Evolutionary conservation across 148 eudicot genomes (phyloP).

Genomic region (Fagopyrum esculentum): DNA sequence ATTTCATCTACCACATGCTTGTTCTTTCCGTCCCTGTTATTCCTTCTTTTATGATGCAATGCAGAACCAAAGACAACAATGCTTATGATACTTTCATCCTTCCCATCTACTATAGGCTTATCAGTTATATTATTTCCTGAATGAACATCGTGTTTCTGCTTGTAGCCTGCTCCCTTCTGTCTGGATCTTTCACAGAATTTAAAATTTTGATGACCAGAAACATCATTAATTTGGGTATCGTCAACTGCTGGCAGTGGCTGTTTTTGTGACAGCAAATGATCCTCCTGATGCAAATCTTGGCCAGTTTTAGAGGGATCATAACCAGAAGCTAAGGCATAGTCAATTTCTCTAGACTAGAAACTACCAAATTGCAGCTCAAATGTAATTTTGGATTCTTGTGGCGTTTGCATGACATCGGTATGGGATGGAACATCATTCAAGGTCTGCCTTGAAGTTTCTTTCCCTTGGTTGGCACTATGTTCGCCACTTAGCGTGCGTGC

Average conservation of each 20-base stretch:
- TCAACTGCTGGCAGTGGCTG: slow-evolving; percentile 16
- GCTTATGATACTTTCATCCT: slow-evolving; percentile 10
- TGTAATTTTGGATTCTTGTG: slow-evolving; percentile 27
- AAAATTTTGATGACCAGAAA: slow-evolving; percentile 22
- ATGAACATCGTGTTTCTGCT: slow-evolving; percentile 41
- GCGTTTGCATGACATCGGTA: slow-evolving; percentile 26
- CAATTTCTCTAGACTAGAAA: slow-evolving; percentile 17
- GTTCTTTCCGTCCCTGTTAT: slow-evolving; percentile 42
- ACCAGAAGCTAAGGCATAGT: neutral
- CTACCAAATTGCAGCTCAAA: slow-evolving; percentile 24
- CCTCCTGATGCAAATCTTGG: neutral
- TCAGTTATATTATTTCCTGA: slow-evolving; percentile 31
- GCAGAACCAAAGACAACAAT: slow-evolving; percentile 27
- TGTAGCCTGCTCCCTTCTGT: slow-evolving; percentile 43
- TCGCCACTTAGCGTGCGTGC: too few species aligned
- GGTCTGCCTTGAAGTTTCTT: slow-evolving; percentile 39
- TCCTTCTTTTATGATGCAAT: slow-evolving; percentile 47
- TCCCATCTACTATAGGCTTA: slow-evolving; percentile 20
- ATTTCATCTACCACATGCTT: slow-evolving; percentile 45
- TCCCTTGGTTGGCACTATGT: slow-evolving; percentile 33
- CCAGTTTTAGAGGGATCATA: neutral
- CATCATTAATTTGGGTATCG: slow-evolving; percentile 25
- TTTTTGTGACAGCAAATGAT: slow-evolving; percentile 11
- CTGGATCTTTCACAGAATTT: slow-evolving; percentile 22
- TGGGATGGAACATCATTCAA: slow-evolving; percentile 25